Evolutionary conservation across 345 rosid genomes (phyloP), one percentile per base, ranked within the genome.

Genomic region (Syzygium oleosum): DNA sequence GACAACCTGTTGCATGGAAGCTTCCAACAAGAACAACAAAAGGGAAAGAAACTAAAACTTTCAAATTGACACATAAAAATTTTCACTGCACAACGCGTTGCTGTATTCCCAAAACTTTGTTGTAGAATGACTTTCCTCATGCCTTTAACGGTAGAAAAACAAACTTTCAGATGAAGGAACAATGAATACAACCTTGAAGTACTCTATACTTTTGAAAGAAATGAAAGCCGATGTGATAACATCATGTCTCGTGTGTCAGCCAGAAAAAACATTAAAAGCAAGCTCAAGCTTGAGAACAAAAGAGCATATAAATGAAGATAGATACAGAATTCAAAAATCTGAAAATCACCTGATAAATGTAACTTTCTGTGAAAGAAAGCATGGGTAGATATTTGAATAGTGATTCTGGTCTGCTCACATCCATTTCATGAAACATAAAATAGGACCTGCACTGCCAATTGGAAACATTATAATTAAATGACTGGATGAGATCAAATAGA

Each of bases 381-480:
- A 95, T 77, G 0, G 99, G 99, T 84, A 97, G 90, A 91, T 93
- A 93, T 89, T 89, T 91, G 92, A 96, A 95, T 79, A 96, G 23
- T 65, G 91, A 87, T 86, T 92, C 91, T 1, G 97, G 99, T 63
- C 84, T 61, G 89, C 90, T 94, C 84, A 93, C 89, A 59, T 96
- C 96, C 92, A 97, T 88, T 22, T 90, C 94, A 86, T 95, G 99
- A 91, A 97, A 97, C 99, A 97, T 97, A 91, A 95, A 96, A 87
- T 97, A 97, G 87, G 99, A 97, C 87, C 99, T 94, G 93, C 98
- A 94, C 98, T 97, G 96, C 85, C 85, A 85, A 91, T 89, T 63
- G n/a, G 78, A 85, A 34, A 84, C 52, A 63, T 46, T 63, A 54
- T 21, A 53, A 86, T 78, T 34, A 84, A 23, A 85, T 16, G 23